phyloP scores from a whole-genome alignment of 2,329 filamentous ascomycete species.

The Colletotrichum tropicale region DNA sequence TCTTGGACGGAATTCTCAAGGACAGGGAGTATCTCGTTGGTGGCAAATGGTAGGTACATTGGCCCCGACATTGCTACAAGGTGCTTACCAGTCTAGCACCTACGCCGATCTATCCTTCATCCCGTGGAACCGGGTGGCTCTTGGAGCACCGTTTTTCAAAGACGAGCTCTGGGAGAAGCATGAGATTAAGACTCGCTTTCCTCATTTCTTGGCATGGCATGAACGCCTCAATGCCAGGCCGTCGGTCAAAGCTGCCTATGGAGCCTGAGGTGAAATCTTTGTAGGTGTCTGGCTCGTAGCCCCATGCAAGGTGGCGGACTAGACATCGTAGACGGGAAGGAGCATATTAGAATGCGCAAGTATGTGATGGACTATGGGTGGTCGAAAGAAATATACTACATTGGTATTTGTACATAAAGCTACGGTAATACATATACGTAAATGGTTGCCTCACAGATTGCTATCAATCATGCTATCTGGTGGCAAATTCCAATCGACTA shows the following conservation, averaged over 20 bases:
- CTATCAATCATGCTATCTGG: background rate
- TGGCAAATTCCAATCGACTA: background rate
- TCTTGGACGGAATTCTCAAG: constrained; percentile 33
- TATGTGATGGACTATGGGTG: background rate
- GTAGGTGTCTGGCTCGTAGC: background rate
- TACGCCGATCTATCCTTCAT: constrained; percentile 35
- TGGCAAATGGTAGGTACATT: constrained; percentile 31
- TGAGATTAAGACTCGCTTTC: background rate
- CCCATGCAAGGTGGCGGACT: background rate
- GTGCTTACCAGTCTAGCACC: background rate
- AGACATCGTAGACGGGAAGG: background rate
- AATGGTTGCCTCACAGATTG: background rate
- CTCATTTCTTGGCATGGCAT: background rate
- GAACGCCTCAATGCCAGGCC: background rate
- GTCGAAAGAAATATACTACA: background rate
- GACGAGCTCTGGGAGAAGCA: background rate
- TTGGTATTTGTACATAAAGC: background rate
- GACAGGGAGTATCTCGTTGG: constrained; percentile 37
- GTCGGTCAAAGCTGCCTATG: background rate
- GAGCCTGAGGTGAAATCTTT: background rate
- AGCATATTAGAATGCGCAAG: background rate
- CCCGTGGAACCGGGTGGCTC: constrained; percentile 28
- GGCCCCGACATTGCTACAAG: constrained; percentile 20
- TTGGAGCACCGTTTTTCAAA: background rate
- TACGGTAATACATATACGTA: background rate